Percentiles rank a stretch among this genome's conserved stretches.
phyloP scores from a whole-genome alignment of 2,329 filamentous ascomycete species.

The Talaromyces sp. region DNA sequence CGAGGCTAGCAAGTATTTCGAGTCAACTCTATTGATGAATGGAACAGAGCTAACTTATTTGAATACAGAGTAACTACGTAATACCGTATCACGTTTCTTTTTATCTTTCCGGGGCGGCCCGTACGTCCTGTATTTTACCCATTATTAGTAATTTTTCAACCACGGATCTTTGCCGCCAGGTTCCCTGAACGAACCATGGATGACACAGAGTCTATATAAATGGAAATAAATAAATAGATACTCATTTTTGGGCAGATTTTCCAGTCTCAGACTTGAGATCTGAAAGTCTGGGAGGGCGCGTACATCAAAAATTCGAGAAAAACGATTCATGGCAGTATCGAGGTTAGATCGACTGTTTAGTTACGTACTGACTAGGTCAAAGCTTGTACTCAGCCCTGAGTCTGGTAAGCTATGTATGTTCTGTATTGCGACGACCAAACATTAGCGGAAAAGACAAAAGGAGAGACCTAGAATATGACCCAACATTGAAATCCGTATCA shows the following conservation, averaged over 20 bases:
- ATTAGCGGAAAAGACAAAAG: neutral
- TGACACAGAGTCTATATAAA: neutral
- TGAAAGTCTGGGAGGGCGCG: neutral
- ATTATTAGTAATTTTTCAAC: neutral
- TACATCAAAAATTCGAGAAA: neutral
- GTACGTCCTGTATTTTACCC: neutral
- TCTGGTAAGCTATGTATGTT: neutral
- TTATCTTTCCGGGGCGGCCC: neutral
- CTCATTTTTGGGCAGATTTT: conserved; percentile 1
- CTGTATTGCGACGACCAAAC: neutral
- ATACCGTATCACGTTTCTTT: neutral
- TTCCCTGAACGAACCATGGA: conserved; percentile 8
- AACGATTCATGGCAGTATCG: neutral
- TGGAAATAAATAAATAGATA: neutral
- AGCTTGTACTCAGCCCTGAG: conserved; percentile 1
- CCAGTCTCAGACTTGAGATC: neutral
- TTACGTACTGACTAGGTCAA: neutral
- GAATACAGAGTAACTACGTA: neutral
- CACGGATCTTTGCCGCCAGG: conserved; percentile 6
- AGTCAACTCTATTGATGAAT: neutral
- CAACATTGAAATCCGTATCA: neutral
- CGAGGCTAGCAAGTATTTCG: neutral
- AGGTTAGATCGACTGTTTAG: neutral
- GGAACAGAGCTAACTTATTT: neutral
- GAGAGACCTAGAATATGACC: neutral